Base-by-base conservation (phyloP, 306 rosid genomes). In the Trifolium dubium region DNA sequence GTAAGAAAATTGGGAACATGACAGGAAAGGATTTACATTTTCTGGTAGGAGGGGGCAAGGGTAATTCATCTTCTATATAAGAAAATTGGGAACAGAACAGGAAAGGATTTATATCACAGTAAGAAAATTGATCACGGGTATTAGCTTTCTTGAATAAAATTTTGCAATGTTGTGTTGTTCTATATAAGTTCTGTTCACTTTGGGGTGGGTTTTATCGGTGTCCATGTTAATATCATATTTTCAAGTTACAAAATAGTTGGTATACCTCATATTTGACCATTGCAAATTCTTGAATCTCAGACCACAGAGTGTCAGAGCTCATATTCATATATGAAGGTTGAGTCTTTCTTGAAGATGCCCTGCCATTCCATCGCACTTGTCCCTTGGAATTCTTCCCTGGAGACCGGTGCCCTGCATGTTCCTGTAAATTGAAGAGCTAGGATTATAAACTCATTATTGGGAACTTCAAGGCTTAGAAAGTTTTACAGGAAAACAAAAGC, bases 291-390 rank as follows among this genome's bases (percentile, higher is more conserved):
- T 86, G 77, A 83, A 95, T 82, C 67, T 90, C 98, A 40, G 85
- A 80, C 99, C 98, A 95, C 12, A 95, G 87, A 61, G 86, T 74
- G 65, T 95, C 96, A 29, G 98, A 89, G 89, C 92, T 92, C 74
- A 89, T 75, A 83, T 69, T 84, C 85, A 86, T 71, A 74, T 81
- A 87, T 40, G 85, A 83, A 53, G 90, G 89, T 77, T 85, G 90
- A 68, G 43, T 82, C 85, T 88, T 90, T 73, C 82, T 87, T 11
- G 80, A 73, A 60, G 87, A 87, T 32, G 86, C 82, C 65, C 90
- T 87, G 61, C 95, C 90, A 81, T 87, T 92, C 97, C 89, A 88
- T 39, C 85, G 85, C 64, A 77, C 84, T 76, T 82, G 96, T 49
- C 97, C 98, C 86, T 77, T 90, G 8, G 93, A 91, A 75, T 54